Conservation (phyloP, 768 basidiomycete species). For the Dendrothele bispora region DNA sequence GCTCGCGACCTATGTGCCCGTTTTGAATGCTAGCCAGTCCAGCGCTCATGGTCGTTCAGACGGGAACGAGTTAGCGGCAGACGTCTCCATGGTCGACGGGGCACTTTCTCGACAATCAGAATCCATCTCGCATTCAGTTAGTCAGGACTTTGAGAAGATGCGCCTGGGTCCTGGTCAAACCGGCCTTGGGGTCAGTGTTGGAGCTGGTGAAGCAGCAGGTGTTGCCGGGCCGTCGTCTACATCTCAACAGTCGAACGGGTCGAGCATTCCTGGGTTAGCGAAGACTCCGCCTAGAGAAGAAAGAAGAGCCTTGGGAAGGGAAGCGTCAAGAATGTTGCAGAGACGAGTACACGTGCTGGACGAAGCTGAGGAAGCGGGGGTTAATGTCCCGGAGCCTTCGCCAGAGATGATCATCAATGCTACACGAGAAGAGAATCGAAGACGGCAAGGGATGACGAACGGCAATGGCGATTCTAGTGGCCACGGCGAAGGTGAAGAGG, state of each 20-base stretch:
- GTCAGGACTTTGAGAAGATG: slow-evolving; percentile 18
- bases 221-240: background rate
- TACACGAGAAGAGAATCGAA: no score
- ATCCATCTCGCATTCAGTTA: slow-evolving; percentile 17
- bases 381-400: slow-evolving; percentile 49
- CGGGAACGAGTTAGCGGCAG: slow-evolving; percentile 2
- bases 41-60: slow-evolving; percentile 4
- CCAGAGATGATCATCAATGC: slow-evolving; percentile 55
- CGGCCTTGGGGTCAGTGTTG: background rate
- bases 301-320: background rate
- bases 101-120: slow-evolving; percentile 19
- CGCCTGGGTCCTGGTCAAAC: slow-evolving; percentile 18
- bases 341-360: slow-evolving; percentile 49
- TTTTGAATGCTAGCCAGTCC: background rate
- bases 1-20: slow-evolving; percentile 39
- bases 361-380: slow-evolving; percentile 40
- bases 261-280: background rate
- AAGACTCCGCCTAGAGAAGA: slow-evolving; percentile 3
- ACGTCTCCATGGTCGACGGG: slow-evolving; percentile 11
- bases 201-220: background rate
- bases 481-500: no score
- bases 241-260: background rate
- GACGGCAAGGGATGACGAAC: no score
- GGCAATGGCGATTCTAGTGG: no score
- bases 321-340: slow-evolving; percentile 27